Conservation (phyloP, 225 moss, liverwort and hornwort genomes). For the Thuidium tamariscinum region DNA sequence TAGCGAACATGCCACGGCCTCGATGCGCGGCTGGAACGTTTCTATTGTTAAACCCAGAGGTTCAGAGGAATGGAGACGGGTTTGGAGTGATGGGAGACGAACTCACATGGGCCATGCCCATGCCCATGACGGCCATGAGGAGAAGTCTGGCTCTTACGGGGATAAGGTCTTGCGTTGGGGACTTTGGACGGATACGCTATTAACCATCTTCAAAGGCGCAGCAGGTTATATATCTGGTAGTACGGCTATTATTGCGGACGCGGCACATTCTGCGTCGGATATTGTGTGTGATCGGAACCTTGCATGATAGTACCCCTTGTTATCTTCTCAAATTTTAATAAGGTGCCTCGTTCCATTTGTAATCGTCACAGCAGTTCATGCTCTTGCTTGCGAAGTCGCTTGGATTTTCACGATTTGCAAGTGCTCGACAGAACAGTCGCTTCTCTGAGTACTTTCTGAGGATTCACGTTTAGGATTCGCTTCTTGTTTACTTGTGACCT, state of each 20-base stretch:
- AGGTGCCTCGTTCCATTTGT: background rate
- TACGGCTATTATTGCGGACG: constrained; percentile 87
- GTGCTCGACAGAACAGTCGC: background rate
- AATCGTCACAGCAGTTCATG: background rate
- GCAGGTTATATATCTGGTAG: constrained; percentile 93
- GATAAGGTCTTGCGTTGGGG: constrained; percentile 72
- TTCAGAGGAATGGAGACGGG: constrained; percentile 4
- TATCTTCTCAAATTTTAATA: background rate
- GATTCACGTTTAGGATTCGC: background rate
- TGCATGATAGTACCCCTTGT: background rate
- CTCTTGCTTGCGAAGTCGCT: background rate
- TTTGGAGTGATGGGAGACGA: constrained; percentile 35
- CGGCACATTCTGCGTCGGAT: constrained; percentile 91
- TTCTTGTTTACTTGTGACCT: background rate
- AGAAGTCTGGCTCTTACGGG: constrained; percentile 36
- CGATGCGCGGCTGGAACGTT: constrained; percentile 27
- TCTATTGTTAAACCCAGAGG: constrained; percentile 1
- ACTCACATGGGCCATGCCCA: constrained; percentile 71
- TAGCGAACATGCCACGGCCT: background rate
- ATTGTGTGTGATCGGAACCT: constrained; percentile 36
- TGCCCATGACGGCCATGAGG: constrained; percentile 19
- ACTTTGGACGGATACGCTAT: constrained; percentile 60
- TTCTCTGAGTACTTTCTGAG: background rate
- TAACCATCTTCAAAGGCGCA: constrained; percentile 76
- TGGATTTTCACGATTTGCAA: background rate